Base-by-base conservation (phyloP, 1,284 basidiomycete genomes). In the Ceratobasidium sp. region DNA sequence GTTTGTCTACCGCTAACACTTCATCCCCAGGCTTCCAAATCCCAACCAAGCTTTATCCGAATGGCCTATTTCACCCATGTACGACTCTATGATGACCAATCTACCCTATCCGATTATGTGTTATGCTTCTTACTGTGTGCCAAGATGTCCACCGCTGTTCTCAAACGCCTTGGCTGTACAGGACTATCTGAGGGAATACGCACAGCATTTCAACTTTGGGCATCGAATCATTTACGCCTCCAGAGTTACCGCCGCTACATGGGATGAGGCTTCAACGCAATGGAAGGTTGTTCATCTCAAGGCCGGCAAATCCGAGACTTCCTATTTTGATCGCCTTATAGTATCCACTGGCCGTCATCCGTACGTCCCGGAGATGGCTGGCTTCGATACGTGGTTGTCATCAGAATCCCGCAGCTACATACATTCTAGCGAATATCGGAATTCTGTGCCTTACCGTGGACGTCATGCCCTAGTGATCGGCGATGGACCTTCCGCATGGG, bases 71-170 rank as follows among this genome's bases (percentile, higher is more conserved):
- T 89, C 90, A 0, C 87, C 92, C 0, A 76, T 92, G 21, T 93
- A 93, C 76, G 89, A 93, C 76, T 88, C 89, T 0, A 81, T 93
- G 23, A 88, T 88, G 23, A 89, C 92, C 0, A 93, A 93, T 76
- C 78, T 93, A 2, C 90, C 92, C 0, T 90, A 93, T 76, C 89
- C 89, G 0, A 74, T 89, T 52, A 93, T 93, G 92, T 85, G 84
- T 9, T 92, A 83, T 75, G 81, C 84, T 0, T 85, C 85, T 67
- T 87, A 86, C 76, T 78, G 82, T 1, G 92, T 91, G 75, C 89
- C 89, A 0, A 88, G 90, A 0, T 86, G 85, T 2, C 92, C 91
- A 0, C 84, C 87, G 1, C 81, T 93, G 26, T 93, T 85, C 78
- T 91, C 91, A 0, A 76, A 76, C 2, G 89, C 90, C 1, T 74